phyloP scores from a whole-genome alignment of 352 stramenopile species.

The Globisporangium canariense region DNA sequence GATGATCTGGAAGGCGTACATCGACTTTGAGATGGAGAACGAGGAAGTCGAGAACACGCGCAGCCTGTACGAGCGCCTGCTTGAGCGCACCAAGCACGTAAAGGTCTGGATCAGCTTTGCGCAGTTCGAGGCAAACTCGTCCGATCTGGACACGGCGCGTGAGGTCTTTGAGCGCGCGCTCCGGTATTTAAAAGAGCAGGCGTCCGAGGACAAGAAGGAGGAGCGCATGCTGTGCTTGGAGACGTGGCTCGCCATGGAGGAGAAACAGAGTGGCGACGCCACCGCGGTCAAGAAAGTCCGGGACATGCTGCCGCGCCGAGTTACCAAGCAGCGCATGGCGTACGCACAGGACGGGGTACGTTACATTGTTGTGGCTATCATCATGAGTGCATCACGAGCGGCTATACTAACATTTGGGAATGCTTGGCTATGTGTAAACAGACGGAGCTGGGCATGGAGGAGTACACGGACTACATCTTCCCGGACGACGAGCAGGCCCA shows the following conservation, averaged over 20 bases:
- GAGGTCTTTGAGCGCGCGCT: constrained; percentile 91
- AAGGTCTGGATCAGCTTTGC: constrained; percentile 95
- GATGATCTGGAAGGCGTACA: constrained; percentile 99
- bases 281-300: constrained; percentile 84
- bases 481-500: constrained; percentile 95
- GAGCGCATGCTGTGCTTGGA: constrained; percentile 97
- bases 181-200: constrained; percentile 87
- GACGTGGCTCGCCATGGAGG: constrained; percentile 94
- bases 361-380: constrained; percentile 8
- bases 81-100: constrained; percentile 97
- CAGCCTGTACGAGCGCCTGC: constrained; percentile 93
- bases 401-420: not conserved
- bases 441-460: constrained; percentile 92
- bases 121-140: constrained; percentile 74
- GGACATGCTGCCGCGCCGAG: constrained; percentile 91
- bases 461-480: constrained; percentile 99
- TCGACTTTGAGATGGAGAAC: constrained; percentile 97
- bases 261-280: constrained; percentile 44
- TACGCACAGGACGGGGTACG: constrained; percentile 88
- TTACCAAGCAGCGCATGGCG: constrained; percentile 96
- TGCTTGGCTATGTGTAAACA: constrained; percentile 14
- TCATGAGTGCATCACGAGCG: not conserved
- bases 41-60: constrained; percentile 84
- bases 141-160: constrained; percentile 65
- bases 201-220: constrained; percentile 82